Base-by-base conservation (phyloP, 164 flowering plant species). In the Aristolochia californica region DNA sequence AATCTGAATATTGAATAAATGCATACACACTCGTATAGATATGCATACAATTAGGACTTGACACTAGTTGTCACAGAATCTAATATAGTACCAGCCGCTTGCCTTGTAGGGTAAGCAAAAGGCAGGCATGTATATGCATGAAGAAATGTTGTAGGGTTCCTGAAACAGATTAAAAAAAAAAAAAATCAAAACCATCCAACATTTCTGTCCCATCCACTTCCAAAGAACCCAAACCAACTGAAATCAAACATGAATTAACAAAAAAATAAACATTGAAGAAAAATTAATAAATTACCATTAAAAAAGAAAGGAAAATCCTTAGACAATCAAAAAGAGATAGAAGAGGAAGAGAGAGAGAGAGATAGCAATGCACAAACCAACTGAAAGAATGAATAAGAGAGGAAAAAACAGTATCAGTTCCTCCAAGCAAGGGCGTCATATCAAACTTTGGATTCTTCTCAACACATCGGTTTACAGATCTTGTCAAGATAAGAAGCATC, bases 361-460 rank as follows among this genome's bases (percentile, higher is more conserved):
- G 28, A 49, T 66, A 27, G 62, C 14, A 62, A 43, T 61, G 58
- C 55, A 71, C 87, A 55, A 70, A 94, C 99, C 99, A 81, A 68
- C 88, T 80, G 64, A 88, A 94, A 58, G 93, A 80, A 72, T 86
- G 99, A 71, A 94, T 84, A 34, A 94, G 86, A 66, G 99, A 90
- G 22, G 99, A 90, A 79, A 90, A 94, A 62, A 94, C 95, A 74
- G 63, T 80, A 70, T 94, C 96, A 55, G 99, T 94, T 68, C 99
- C 99, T 49, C 97, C 93, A 68, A 94, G 95, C 83, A 94, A 74
- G 34, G 95, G 88, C 63, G 95, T 88, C 99, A 94, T 90, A 70
- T 90, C 97, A 69, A 90, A 94, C 78, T 90, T 94, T n/a, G 99
- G 79, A 61, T 94, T 94, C 82, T 74, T 94, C 86, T 88, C 93